A percentile compares a stretch with the other conserved stretches of the same genome.
Conservation (phyloP, 1,284 basidiomycete species). For the Fomitopsis schrenkii region DNA sequence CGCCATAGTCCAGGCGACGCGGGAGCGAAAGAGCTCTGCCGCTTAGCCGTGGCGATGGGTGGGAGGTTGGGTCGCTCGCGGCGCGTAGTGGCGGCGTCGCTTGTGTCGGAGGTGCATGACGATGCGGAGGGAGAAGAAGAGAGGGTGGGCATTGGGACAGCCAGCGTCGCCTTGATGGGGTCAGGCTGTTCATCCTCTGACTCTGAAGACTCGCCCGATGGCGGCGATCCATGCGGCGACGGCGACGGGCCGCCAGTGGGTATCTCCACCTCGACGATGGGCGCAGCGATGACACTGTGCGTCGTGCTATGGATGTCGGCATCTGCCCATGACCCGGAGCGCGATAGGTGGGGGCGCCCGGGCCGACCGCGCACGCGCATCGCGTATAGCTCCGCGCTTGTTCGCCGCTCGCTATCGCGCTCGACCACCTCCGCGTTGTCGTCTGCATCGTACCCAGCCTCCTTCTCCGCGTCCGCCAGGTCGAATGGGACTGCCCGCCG, state of each 20-base stretch:
- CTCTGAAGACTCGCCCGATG: neutral
- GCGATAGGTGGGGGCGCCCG: constrained; percentile 6
- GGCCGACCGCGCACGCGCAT: constrained; percentile 14
- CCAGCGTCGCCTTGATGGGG: constrained; percentile 4
- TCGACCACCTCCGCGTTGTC: constrained; percentile 2
- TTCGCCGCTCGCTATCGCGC: constrained; percentile 1
- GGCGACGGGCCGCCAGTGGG: constrained; percentile 1
- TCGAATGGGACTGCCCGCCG: constrained; percentile 13
- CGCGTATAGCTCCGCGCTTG: constrained; percentile 16
- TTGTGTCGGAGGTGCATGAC: constrained; percentile 11
- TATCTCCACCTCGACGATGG: constrained; percentile 9
- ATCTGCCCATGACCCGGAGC: constrained; percentile 7
- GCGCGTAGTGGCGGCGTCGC: constrained; percentile 11
- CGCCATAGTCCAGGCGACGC: constrained; percentile 14
- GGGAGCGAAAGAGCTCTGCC: constrained; percentile 1
- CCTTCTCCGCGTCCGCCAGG: neutral
- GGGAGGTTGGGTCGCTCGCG: neutral
- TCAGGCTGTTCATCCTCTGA: constrained; percentile 9
- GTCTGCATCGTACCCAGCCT: constrained; percentile 8
- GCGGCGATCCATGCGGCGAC: neutral
- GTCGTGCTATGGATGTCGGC: constrained; percentile 5
- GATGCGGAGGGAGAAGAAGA: constrained; percentile 15
- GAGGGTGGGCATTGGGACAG: constrained; percentile 2
- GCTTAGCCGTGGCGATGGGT: constrained; percentile 8
- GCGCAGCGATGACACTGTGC: constrained; percentile 7